Base-by-base conservation (phyloP, 2,329 filamentous ascomycete genomes). In the Diplodia corticola region DNA sequence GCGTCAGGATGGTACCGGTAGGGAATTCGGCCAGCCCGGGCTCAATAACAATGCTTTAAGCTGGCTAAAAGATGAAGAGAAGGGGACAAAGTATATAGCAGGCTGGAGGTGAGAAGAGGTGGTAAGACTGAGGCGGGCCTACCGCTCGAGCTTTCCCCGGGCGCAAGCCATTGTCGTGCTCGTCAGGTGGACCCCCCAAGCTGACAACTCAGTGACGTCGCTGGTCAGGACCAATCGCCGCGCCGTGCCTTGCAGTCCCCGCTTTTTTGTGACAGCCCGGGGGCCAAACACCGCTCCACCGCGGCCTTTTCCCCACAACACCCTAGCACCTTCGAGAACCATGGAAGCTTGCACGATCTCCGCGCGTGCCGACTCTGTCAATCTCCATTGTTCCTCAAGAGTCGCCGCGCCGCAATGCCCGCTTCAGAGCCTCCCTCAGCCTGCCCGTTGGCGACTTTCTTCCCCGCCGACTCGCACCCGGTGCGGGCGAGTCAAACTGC, bases 161-260 rank as follows among this genome's bases (percentile, higher is more conserved):
- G 57, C 57, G 57, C 57, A 61, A 35, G 57, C 44, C 57, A 61
- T 26, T 35, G 26, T 37, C 40, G 44, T 49, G 57, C 44, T 61
- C 24, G 57, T 61, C 57, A 61, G 57, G 57, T 49, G 57, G 57
- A 13, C 57, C 57, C 28, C 35, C 40, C 40, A 44, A 49, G 57
- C 57, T 61, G 57, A 61, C 57, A 61, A 61, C 57, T 49, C 40
- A 49, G 57, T 61, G 57, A 61, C 57, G 57, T 61, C 57, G 57
- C 57, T 24, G 40, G 44, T 20, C 4, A 33, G 35, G 57, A 57
- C 73, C 71, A 75, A 74, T 73, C 60, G 68, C 60, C 53, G 64
- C 46, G 60, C 44, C 63, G 72, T 74, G 64, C 74, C 73, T 76
- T 74, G 73, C 73, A 73, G 69, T 68, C 53, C 67, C 68, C 69